Evolutionary conservation across 75 land plant genomes (phyloP).

Genomic region (Picea glauca): DNA sequence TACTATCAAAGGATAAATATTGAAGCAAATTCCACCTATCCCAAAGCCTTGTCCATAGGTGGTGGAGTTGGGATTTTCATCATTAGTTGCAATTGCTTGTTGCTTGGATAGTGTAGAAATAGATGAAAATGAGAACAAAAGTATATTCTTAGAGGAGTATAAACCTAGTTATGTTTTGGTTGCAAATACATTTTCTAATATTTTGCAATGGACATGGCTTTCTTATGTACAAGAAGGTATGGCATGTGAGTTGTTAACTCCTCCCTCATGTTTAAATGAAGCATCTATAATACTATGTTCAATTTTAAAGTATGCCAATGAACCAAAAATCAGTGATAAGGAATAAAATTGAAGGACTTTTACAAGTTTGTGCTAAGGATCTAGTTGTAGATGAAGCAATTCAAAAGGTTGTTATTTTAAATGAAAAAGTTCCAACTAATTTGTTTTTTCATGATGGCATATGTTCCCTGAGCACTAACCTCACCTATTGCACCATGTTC

Average conservation of each 20-base stretch:
- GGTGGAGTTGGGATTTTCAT: constrained; percentile 65
- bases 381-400: constrained; percentile 61
- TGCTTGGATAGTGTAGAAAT: constrained; percentile 52
- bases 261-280: constrained; percentile 70
- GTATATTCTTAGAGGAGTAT: constrained; percentile 23
- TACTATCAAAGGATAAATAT: constrained; percentile 44
- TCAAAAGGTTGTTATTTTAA: constrained; percentile 40
- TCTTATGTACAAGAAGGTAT: constrained; percentile 29
- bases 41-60: constrained; percentile 90
- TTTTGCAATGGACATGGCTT: constrained; percentile 79
- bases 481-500: constrained; percentile 55
- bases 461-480: constrained; percentile 35
- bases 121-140: constrained; percentile 34
- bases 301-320: constrained; percentile 33
- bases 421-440: constrained; percentile 38
- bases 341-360: constrained; percentile 42
- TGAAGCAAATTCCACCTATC: constrained; percentile 46
- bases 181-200: constrained; percentile 38
- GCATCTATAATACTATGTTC: constrained; percentile 53
- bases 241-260: constrained; percentile 21
- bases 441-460: constrained; percentile 41
- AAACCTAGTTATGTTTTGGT: constrained; percentile 35
- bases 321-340: constrained; percentile 10
- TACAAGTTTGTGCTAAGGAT: constrained; percentile 75
- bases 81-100: constrained; percentile 54